Evolutionary conservation across 352 stramenopile species (phyloP).

Genomic region (Phytophthora macrochlamydospora): DNA sequence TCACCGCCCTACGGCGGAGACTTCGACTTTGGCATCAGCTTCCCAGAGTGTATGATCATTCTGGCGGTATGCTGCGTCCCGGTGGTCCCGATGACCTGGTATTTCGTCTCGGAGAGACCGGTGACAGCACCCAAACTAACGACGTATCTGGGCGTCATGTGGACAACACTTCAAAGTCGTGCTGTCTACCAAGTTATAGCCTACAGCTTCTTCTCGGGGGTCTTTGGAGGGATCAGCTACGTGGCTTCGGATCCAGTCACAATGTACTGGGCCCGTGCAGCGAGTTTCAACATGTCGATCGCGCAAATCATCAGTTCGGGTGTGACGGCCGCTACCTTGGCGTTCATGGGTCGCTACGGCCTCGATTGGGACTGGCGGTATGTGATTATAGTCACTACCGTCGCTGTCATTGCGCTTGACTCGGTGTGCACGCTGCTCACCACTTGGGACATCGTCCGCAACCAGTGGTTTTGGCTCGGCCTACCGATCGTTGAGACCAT

Average conservation of each 20-base stretch:
- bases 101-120: constrained; percentile 35
- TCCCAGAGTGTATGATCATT: constrained; percentile 31
- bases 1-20: constrained; percentile 36
- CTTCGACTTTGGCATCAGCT: constrained; percentile 42
- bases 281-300: constrained; percentile 44
- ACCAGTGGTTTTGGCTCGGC: constrained; percentile 50
- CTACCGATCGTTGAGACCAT: constrained; percentile 40
- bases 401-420: constrained; percentile 37
- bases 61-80: constrained; percentile 32
- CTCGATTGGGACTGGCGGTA: constrained; percentile 46
- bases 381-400: constrained; percentile 32
- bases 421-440: constrained; percentile 38
- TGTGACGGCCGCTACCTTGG: constrained; percentile 31
- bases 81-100: constrained; percentile 42
- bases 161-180: constrained; percentile 34
- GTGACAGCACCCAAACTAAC: constrained; percentile 14
- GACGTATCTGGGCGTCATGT: constrained; percentile 33
- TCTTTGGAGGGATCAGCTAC: constrained; percentile 36
- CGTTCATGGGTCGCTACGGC: constrained; percentile 38
- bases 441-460: constrained; percentile 41
- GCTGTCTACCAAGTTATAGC: constrained; percentile 47
- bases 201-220: constrained; percentile 43
- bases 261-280: constrained; percentile 45
- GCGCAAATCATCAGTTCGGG: constrained; percentile 35
- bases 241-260: constrained; percentile 33